Evolutionary conservation across 805 yeast genomes (phyloP), one percentile per base, ranked within the genome.

Genomic region (Candida khao-thaluensis): DNA sequence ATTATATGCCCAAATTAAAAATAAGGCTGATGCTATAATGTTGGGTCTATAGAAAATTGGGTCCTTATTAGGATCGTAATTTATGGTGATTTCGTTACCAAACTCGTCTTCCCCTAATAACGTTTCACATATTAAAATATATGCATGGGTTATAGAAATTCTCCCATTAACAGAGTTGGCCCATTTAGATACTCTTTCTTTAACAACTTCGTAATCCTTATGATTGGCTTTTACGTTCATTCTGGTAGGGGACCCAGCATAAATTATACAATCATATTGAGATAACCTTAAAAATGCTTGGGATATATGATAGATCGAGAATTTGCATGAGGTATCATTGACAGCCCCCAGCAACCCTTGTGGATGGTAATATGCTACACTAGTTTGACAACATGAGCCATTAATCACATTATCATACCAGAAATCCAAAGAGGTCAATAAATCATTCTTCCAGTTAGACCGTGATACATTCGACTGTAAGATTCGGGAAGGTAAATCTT

Each of bases 101-200:
- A 22, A 18, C 7, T 37, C 35, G 21, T 30, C 35, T 51, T 81
- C 85, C 57, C 74, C 74, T 17, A 37, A 30, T 17, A 37, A 22
- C 3, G 23, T 15, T 20, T 37, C 40, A 29, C 30, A 37, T n/a
- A 82, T 49, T 37, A 79, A 64, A 48, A 76, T 62, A 44, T 77
- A 77, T 18, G 83, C 81, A 52, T 82, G 84, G 27, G 81, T 65
- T 6, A 77, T 72, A n/a, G 79, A 68, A 11, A 74, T 57, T 41
- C 69, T 69, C 7, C 81, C 83, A 43, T 63, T 69, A 9, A 56
- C 41, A 3, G 73, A 63, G 5, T 53, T 52, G 1, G 79, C 65
- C 78, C 84, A 77, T 36, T 70, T 75, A 24, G 66, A 58, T 16
- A 82, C 71, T 46, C 80, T 66, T n/a, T 60, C 60, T 29, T 69